These are phyloP conservation scores for Castanea crenata DNA, from an alignment of 306 rosid genomes.

Conservation along the genomic window DNA sequence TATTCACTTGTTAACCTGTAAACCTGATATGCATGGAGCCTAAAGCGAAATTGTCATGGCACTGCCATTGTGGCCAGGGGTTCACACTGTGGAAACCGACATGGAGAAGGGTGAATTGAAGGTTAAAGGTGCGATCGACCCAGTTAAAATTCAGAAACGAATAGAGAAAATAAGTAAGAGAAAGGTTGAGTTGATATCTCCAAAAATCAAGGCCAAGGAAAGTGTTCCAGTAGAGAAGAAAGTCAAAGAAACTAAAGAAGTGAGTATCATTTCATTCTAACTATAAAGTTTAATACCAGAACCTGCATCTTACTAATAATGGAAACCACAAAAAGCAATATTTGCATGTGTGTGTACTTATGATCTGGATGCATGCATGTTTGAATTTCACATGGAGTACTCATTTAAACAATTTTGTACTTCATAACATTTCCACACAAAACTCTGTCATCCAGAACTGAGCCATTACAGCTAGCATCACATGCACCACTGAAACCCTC, in stretches of 20 bases:
- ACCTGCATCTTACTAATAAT: background rate
- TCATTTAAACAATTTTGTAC: background rate
- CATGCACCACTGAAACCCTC: background rate
- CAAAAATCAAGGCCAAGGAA: constrained; percentile 57
- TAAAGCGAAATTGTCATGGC: background rate
- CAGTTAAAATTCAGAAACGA: constrained; percentile 47
- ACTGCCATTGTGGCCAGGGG: constrained; percentile 40
- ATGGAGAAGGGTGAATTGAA: constrained; percentile 64
- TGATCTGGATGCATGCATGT: background rate
- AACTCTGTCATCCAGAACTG: background rate
- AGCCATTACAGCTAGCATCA: background rate
- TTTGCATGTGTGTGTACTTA: background rate
- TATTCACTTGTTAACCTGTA: too few relatives aligned
- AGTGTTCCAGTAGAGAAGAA: constrained; percentile 17
- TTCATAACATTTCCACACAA: background rate
- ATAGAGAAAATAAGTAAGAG: constrained; percentile 56
- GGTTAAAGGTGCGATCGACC: constrained; percentile 67
- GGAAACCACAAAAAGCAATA: background rate
- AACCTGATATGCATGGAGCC: too few relatives aligned
- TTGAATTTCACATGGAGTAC: background rate
- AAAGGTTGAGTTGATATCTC: constrained; percentile 74
- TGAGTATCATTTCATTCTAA: constrained; percentile 16
- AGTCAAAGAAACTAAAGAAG: constrained; percentile 53
- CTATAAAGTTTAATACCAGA: background rate
- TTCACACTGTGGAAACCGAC: constrained; percentile 62